These are phyloP conservation scores for Eimeria acervulina DNA, from an alignment of 169 alveolate genomes.

Conservation along the genomic window DNA sequence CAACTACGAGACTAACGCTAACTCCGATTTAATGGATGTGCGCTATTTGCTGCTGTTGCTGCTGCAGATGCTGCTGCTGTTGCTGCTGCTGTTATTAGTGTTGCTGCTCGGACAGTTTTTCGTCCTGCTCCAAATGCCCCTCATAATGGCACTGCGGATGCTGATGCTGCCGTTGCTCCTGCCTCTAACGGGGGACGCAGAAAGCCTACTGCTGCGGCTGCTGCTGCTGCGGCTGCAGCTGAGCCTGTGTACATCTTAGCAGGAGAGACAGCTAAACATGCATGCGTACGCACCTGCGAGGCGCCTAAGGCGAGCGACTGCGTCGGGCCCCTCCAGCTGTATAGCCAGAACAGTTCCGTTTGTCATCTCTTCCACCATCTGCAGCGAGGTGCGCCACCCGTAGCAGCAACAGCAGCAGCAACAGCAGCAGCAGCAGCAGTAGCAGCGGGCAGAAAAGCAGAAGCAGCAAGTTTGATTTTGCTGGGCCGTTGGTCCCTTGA, in stretches of 20 bases:
- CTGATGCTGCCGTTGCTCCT: not conserved
- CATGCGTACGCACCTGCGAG: slow-evolving; percentile 73
- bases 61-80: not conserved
- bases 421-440: slow-evolving; percentile 4
- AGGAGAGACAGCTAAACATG: not conserved
- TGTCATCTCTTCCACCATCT: slow-evolving; percentile 92
- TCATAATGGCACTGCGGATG: not conserved
- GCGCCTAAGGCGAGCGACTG: slow-evolving; percentile 74
- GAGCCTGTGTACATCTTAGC: not conserved
- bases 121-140: not conserved
- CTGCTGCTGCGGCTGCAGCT: not conserved
- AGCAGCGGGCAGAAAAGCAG: not conserved
- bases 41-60: not conserved
- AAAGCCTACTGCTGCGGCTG: not conserved
- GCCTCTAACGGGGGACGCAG: not conserved
- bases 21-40: not conserved
- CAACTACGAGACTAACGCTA: not conserved
- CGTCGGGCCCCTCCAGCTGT: slow-evolving; percentile 85
- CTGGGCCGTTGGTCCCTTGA: not conserved
- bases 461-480: not conserved
- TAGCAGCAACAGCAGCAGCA: not conserved
- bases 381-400: slow-evolving; percentile 18
- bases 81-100: not conserved
- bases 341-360: slow-evolving; percentile 93
- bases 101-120: not conserved